phyloP scores from a whole-genome alignment of 495 filamentous ascomycete species.

The Penicillium diatomitis region DNA sequence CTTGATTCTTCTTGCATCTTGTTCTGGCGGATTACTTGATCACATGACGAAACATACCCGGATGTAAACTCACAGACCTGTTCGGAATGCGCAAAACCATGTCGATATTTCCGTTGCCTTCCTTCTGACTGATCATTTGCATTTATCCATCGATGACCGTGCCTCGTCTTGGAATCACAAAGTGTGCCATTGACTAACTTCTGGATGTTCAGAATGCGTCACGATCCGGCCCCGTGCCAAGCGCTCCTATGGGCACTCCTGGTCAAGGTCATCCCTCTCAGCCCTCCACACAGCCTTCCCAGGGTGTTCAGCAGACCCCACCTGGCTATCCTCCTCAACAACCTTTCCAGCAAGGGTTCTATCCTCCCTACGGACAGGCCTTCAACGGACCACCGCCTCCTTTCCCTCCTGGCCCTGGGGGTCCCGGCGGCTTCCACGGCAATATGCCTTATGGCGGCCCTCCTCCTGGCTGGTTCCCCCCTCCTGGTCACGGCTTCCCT shows the following conservation, averaged over 20 bases:
- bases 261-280: conserved; percentile 34
- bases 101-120: conserved; percentile 99
- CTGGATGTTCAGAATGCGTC: conserved; percentile 26
- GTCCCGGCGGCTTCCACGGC: conserved; percentile 30
- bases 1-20: not conserved
- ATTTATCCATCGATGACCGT: not conserved
- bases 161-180: not conserved
- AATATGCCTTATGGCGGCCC: conserved; percentile 55
- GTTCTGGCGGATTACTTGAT: conserved; percentile 20
- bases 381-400: conserved; percentile 51
- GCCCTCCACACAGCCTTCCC: conserved; percentile 32
- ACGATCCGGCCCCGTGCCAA: conserved; percentile 16
- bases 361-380: conserved; percentile 45
- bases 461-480: conserved; percentile 72
- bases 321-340: conserved; percentile 45
- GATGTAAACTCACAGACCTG: conserved; percentile 52
- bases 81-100: conserved; percentile 82
- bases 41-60: conserved; percentile 55
- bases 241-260: conserved; percentile 19
- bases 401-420: conserved; percentile 51
- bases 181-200: no score
- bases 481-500: conserved; percentile 70
- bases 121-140: conserved; percentile 65
- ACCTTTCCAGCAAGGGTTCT: conserved; percentile 38
- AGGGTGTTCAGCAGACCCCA: conserved; percentile 31